Evolutionary conservation across 2,329 filamentous ascomycete species (phyloP).

Genomic region (Penicillium sp.): DNA sequence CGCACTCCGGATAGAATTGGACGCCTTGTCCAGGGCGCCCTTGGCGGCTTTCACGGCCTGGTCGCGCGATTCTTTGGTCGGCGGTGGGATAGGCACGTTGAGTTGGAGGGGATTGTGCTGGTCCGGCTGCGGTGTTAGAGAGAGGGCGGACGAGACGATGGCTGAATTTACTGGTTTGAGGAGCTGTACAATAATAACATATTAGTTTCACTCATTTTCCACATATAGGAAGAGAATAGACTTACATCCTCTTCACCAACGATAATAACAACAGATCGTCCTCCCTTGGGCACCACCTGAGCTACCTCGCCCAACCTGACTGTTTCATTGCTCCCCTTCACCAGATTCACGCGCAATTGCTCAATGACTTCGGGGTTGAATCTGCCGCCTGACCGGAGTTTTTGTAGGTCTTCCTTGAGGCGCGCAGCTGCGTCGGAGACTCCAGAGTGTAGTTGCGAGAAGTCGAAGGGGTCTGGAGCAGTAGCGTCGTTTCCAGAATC

Average conservation of each 20-base stretch:
- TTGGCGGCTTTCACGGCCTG: constrained; percentile 38
- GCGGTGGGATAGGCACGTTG: constrained; percentile 44
- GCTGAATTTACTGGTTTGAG: constrained; percentile 43
- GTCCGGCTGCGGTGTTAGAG: constrained; percentile 41
- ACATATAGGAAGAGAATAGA: constrained; percentile 13
- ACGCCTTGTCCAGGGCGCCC: constrained; percentile 41
- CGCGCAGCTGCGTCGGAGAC: constrained; percentile 54
- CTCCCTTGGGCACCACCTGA: constrained; percentile 62
- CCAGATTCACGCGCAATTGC: constrained; percentile 55
- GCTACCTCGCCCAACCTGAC: constrained; percentile 60
- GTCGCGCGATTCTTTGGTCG: constrained; percentile 44
- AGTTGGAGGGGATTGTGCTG: constrained; percentile 43
- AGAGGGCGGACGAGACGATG: constrained; percentile 39
- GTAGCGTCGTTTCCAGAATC: constrained; percentile 22
- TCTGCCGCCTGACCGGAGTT: constrained; percentile 59
- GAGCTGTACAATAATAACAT: constrained; percentile 26
- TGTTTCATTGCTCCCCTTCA: constrained; percentile 49
- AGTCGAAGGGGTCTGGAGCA: constrained; percentile 56
- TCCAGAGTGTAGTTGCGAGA: constrained; percentile 53
- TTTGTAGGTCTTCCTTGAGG: constrained; percentile 59
- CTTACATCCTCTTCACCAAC: constrained; percentile 62
- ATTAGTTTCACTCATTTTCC: neutral
- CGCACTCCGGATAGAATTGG: constrained; percentile 38
- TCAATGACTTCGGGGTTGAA: constrained; percentile 62
- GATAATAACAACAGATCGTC: constrained; percentile 58